Base-by-base conservation (phyloP, 176 grass and related monocot species). In the Urochloa ruziziensis region DNA sequence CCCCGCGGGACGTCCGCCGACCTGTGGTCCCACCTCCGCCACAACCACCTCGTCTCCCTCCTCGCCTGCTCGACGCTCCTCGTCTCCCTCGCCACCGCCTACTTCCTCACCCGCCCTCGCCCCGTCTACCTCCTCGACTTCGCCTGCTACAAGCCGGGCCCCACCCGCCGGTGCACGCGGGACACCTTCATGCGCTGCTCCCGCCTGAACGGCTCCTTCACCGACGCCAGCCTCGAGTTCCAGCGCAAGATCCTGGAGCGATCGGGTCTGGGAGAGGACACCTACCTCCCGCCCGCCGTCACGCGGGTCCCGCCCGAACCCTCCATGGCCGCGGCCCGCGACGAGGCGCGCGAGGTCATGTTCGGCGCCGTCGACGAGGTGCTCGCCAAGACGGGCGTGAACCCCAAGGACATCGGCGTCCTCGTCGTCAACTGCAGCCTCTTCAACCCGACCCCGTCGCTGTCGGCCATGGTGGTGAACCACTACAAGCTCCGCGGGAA, bases 211-310 rank as follows among this genome's bases (percentile, higher is more conserved):
- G 87, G 91, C 47, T 70, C 62, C 24, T 97, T 97, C 85, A 86
- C 82, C 1, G 82, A 88, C 54, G 85, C 67, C 69, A 94, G 86
- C 76, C 91, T 97, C 27, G 83, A 88, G 8, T 97, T 97, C 89
- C 94, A 97, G 89, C 84, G 91, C 56, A 97, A 92, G 87, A 97
- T 94, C 71, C 76, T 97, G 1, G 92, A 97, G 89, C 89, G 92
- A 10, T 97, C 94, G 2, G 91, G 94, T 0, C 81, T 97, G 0
- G 91, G 91, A 2, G 91, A 97, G 78, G 75, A 80, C 19, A 94
- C 94, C 2, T 97, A 97, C 85, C 80, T 97, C 0, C 94, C 94
- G 2, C 82, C 90, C 14, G 87, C 90, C 29, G 62, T 97, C 21
- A 83, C 92, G 16, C 86, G 67, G 1, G 80, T 89, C 2, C 94